Evolutionary conservation across 345 rosid genomes (phyloP).

Genomic region (Ceriops zippeliana): DNA sequence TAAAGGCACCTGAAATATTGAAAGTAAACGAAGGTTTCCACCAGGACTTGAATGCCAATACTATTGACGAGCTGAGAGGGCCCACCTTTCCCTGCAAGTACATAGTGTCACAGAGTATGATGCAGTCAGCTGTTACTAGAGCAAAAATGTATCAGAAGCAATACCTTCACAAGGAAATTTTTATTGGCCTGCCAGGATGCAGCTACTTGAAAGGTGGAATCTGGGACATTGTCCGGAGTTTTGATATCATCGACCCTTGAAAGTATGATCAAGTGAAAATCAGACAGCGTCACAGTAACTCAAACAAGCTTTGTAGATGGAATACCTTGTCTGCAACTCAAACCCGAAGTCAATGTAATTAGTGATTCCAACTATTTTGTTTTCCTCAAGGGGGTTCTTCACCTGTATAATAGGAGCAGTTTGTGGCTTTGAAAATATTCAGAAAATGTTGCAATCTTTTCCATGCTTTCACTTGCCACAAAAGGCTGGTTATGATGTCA

Average conservation of each 20-base stretch:
- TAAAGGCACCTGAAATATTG: conserved; percentile 60
- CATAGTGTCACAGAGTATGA: neutral
- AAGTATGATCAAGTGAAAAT: conserved; percentile 12
- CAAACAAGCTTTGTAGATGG: neutral
- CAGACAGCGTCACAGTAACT: conserved; percentile 15
- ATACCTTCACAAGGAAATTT: conserved; percentile 81
- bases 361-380: conserved; percentile 82
- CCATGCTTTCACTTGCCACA: neutral
- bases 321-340: conserved; percentile 82
- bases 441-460: neutral
- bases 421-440: conserved; percentile 8
- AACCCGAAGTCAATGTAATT: conserved; percentile 89
- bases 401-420: conserved; percentile 48
- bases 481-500: neutral
- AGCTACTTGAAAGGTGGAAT: conserved; percentile 77
- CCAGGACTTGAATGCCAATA: conserved; percentile 92
- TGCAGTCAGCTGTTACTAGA: neutral
- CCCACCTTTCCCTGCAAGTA: conserved; percentile 72
- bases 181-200: conserved; percentile 98
- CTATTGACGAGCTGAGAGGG: conserved; percentile 64
- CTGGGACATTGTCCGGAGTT: conserved; percentile 34
- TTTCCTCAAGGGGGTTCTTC: conserved; percentile 77
- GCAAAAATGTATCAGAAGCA: conserved; percentile 14
- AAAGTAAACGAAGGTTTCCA: conserved; percentile 91
- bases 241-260: conserved; percentile 56